Conservation (phyloP, 2,329 filamentous ascomycete genomes). For the Monilinia fructigena region DNA sequence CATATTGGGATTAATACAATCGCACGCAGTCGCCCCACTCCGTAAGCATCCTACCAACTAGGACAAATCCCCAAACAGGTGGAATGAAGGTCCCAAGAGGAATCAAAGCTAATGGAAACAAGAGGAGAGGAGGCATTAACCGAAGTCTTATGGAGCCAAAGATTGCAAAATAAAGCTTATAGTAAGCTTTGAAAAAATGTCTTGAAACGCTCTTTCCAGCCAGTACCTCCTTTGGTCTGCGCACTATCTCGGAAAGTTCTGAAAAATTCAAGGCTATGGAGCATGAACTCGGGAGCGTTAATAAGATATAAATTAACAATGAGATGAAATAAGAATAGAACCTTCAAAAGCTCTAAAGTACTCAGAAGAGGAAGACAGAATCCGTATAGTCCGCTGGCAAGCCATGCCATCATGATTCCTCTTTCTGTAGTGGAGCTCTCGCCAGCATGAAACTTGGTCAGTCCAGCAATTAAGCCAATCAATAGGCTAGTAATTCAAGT, state of each 20-base stretch:
- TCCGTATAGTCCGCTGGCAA: background rate
- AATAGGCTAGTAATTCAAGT: background rate
- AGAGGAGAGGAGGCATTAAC: too few species aligned
- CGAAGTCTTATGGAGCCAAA: background rate
- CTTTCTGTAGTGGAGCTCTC: slow-evolving; percentile 3
- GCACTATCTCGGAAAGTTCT: too few species aligned
- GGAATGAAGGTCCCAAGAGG: slow-evolving; percentile 7
- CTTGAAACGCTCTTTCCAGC: background rate
- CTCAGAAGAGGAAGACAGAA: slow-evolving; percentile 2
- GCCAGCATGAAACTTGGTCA: slow-evolving; percentile 1
- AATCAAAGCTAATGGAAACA: background rate
- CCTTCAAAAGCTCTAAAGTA: slow-evolving; percentile 2
- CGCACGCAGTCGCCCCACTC: slow-evolving; percentile 4
- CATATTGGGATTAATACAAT: background rate
- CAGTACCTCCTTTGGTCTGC: background rate
- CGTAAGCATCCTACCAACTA: background rate
- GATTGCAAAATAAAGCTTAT: background rate
- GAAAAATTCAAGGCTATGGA: fast-evolving
- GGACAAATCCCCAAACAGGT: slow-evolving; percentile 2
- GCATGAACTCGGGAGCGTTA: background rate
- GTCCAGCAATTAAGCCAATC: background rate
- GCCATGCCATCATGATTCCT: slow-evolving; percentile 9
- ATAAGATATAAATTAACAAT: background rate
- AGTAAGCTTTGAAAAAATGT: too few species aligned
- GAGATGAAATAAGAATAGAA: background rate